Evolutionary conservation across 768 basidiomycete species (phyloP).

Genomic region (Kwoniella sp.): DNA sequence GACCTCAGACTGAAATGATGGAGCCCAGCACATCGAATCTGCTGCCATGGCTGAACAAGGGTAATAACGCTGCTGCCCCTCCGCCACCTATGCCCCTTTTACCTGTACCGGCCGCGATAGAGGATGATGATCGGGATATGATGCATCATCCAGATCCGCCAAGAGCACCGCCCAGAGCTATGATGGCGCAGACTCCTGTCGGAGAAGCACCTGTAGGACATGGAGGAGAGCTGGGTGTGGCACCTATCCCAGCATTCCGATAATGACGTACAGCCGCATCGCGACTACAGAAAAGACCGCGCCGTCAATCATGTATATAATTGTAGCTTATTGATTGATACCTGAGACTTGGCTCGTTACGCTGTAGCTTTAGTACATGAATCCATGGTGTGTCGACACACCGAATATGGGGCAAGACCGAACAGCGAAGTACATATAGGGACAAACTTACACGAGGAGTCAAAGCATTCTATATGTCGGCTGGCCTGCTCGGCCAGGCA

Average conservation of each 20-base stretch:
- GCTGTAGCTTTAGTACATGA: no score
- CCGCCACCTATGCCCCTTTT: not conserved
- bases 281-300: no score
- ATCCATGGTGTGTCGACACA: no score
- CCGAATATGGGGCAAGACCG: no score
- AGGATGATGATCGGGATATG: not conserved
- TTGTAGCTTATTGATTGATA: no score
- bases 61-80: not conserved
- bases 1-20: slow-evolving; percentile 10
- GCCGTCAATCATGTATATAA: no score
- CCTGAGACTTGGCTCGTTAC: no score
- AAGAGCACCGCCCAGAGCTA: slow-evolving; percentile 12
- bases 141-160: not conserved
- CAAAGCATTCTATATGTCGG: no score
- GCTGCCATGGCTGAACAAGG: slow-evolving; percentile 24
- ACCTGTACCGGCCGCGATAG: not conserved
- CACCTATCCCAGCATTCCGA: slow-evolving; percentile 16
- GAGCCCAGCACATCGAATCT: slow-evolving; percentile 25
- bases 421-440: no score
- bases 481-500: no score
- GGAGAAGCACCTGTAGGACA: slow-evolving; percentile 1
- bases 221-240: slow-evolving; percentile 17
- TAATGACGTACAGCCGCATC: no score
- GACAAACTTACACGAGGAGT: no score
- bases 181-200: slow-evolving; percentile 13